phyloP scores from a whole-genome alignment of 306 rosid genomes.

The Rubus idaeus region DNA sequence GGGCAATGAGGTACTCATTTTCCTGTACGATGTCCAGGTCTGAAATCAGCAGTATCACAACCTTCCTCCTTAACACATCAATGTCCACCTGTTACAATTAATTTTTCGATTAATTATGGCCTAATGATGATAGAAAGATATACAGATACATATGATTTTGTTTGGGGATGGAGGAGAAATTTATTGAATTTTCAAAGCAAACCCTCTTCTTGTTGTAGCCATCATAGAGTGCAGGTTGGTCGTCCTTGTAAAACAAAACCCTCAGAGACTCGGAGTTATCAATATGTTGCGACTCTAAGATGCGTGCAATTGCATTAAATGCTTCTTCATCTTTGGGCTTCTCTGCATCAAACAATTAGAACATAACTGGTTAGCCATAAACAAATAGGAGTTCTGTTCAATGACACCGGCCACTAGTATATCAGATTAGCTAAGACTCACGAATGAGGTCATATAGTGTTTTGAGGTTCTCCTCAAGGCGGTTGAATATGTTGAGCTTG shows the following conservation, averaged over 20 bases:
- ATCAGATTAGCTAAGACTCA: background rate
- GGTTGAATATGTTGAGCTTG: slow-evolving; percentile 49
- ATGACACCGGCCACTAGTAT: background rate
- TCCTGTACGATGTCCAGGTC: slow-evolving; percentile 35
- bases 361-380: slow-evolving; percentile 1
- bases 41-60: slow-evolving; percentile 45
- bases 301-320: slow-evolving; percentile 26
- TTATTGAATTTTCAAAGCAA: background rate
- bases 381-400: background rate
- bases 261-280: slow-evolving; percentile 52
- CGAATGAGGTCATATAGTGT: background rate
- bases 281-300: slow-evolving; percentile 36
- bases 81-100: slow-evolving; percentile 3
- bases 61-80: slow-evolving; percentile 23
- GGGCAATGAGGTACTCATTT: slow-evolving; percentile 29
- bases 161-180: background rate
- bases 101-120: background rate
- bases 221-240: slow-evolving; percentile 45
- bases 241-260: slow-evolving; percentile 49
- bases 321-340: slow-evolving; percentile 47
- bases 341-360: slow-evolving; percentile 37
- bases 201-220: slow-evolving; percentile 53
- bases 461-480: slow-evolving; percentile 32
- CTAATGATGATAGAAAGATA: background rate
- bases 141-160: background rate